Conservation (phyloP, 2,329 filamentous ascomycete species). For the Epichloe festucae region DNA sequence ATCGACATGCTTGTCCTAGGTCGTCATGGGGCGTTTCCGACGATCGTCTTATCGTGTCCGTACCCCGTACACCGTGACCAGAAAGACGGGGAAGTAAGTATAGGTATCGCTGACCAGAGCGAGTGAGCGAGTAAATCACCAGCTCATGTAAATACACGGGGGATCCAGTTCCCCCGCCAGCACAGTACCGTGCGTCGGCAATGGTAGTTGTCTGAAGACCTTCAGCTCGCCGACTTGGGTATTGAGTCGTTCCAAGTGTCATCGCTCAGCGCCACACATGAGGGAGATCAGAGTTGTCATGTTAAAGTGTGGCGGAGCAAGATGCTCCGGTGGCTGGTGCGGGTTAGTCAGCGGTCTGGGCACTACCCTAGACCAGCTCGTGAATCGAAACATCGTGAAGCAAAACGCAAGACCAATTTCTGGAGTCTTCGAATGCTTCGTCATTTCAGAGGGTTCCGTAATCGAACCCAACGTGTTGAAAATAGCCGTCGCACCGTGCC, state of each 20-base stretch:
- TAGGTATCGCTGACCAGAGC: not conserved
- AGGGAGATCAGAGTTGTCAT: not conserved
- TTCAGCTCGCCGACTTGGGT: not conserved
- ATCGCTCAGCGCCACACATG: conserved; percentile 1
- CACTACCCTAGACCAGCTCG: not conserved
- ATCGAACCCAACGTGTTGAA: too few relatives aligned
- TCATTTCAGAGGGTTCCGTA: too few relatives aligned
- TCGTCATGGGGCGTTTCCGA: not conserved
- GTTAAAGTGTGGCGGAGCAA: not conserved
- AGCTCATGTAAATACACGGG: not conserved
- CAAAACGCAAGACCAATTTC: not conserved
- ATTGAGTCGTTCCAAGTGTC: not conserved
- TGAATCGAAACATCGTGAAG: not conserved
- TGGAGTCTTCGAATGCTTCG: too few relatives aligned
- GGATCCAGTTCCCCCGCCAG: not conserved
- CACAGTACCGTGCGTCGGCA: not conserved
- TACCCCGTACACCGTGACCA: not conserved
- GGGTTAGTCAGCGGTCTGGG: not conserved
- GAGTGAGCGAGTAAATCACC: not conserved
- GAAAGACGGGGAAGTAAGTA: not conserved
- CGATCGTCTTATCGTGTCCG: not conserved
- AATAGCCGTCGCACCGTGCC: too few relatives aligned
- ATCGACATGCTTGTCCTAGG: conserved; percentile 16
- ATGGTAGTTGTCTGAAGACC: not conserved
- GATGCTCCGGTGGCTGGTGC: not conserved